Conservation (phyloP, 352 stramenopile species). For the Phytophthora niederhauseri region DNA sequence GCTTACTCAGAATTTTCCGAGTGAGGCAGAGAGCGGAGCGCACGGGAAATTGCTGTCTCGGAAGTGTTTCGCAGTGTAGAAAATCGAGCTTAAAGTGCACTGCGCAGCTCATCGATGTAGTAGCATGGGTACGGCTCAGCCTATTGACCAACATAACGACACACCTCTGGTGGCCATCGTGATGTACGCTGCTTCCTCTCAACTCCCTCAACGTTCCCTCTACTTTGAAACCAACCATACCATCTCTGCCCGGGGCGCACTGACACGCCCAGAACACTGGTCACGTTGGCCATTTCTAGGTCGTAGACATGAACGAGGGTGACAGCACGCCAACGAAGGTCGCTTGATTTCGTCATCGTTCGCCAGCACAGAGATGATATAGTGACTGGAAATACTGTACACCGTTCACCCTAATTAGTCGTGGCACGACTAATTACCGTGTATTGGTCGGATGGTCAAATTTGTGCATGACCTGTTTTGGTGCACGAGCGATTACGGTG, state of each 20-base stretch:
- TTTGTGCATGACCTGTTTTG: too few species aligned
- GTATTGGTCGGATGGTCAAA: too few species aligned
- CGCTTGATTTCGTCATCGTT: conserved; percentile 5
- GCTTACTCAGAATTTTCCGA: conserved; percentile 10
- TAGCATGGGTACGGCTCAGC: conserved; percentile 8
- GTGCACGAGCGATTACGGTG: too few species aligned
- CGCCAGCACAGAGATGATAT: conserved; percentile 1
- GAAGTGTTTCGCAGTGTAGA: conserved; percentile 1
- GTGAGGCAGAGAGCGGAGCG: conserved; percentile 3
- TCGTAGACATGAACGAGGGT: conserved; percentile 6
- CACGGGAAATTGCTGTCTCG: conserved; percentile 1
- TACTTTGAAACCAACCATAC: neutral
- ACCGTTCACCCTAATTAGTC: too few species aligned
- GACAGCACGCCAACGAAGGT: conserved; percentile 11
- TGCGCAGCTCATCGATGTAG: conserved; percentile 10
- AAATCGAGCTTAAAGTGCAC: conserved; percentile 2
- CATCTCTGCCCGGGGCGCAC: conserved; percentile 10
- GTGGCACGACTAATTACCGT: too few species aligned
- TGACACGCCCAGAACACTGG: conserved; percentile 4
- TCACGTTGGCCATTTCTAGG: conserved; percentile 3
- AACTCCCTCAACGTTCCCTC: neutral
- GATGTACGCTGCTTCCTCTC: neutral
- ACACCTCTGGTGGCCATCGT: conserved; percentile 6
- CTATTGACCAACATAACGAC: conserved; percentile 11
- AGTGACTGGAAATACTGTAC: neutral